A percentile compares a stretch with the other conserved stretches of the same genome.
phyloP scores from a whole-genome alignment of 495 filamentous ascomycete genomes.

The Penicillium egyptiacum region DNA sequence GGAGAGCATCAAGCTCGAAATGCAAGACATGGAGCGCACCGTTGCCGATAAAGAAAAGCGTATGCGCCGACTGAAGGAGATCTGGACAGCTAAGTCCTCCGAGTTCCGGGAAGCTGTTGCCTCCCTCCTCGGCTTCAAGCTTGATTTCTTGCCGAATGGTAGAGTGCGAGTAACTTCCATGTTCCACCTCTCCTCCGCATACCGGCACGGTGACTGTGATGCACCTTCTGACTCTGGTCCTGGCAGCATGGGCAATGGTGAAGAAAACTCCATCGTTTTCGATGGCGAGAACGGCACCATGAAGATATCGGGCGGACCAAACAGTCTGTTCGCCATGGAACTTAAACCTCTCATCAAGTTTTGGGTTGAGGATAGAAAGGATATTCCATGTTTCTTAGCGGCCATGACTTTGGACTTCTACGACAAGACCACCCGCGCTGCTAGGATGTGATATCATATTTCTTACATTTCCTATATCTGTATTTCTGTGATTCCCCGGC shows the following conservation, averaged over 20 bases:
- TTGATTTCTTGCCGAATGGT: slow-evolving; percentile 90
- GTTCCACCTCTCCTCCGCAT: slow-evolving; percentile 62
- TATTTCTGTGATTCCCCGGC: slow-evolving; percentile 32
- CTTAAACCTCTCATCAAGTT: slow-evolving; percentile 82
- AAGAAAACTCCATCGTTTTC: slow-evolving; percentile 84
- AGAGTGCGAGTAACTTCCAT: slow-evolving; percentile 82
- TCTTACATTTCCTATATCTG: slow-evolving; percentile 7
- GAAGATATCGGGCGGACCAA: slow-evolving; percentile 90
- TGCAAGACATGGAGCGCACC: slow-evolving; percentile 66
- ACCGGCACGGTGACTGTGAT: slow-evolving; percentile 56
- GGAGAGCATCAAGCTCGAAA: slow-evolving; percentile 67
- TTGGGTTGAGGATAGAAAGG: slow-evolving; percentile 89
- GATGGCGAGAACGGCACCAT: slow-evolving; percentile 95
- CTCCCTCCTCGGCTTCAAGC: slow-evolving; percentile 83
- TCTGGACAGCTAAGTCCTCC: slow-evolving; percentile 81
- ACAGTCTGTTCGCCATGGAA: slow-evolving; percentile 79
- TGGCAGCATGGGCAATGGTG: slow-evolving; percentile 60
- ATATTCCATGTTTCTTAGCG: slow-evolving; percentile 89
- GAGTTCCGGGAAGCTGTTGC: slow-evolving; percentile 95
- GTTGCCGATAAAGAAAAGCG: slow-evolving; percentile 85
- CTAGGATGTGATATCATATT: slow-evolving; percentile 35
- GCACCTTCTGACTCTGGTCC: slow-evolving; percentile 45
- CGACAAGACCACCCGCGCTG: slow-evolving; percentile 69
- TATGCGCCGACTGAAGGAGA: slow-evolving; percentile 79
- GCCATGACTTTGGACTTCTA: slow-evolving; percentile 89